Base-by-base conservation (phyloP, 495 filamentous ascomycete genomes). In the Sordaria brevicollis region DNA sequence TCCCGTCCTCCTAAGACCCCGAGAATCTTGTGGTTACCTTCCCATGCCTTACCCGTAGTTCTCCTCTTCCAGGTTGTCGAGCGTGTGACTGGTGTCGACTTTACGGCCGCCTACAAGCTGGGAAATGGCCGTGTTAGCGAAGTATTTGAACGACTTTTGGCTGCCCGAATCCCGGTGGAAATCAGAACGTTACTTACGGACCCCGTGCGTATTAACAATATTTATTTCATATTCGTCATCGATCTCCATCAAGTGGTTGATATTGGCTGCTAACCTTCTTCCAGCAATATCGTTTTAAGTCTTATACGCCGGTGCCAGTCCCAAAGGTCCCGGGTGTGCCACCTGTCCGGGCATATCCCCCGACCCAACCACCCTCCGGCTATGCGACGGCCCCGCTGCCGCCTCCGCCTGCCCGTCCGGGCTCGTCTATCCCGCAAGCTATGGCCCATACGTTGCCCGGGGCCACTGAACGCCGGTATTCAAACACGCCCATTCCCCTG, bases 101-200 rank as follows among this genome's bases (percentile, higher is more conserved):
- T 76, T 29, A 21, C 34, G 10, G 31, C 38, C 1, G 73, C 74
- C 13, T 76, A 70, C 29, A 68, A 65, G 15, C 70, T 57, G 0
- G 69, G 65, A 0, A 72, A 73, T 41, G 76, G 74, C 1, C 41
- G 65, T 3, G 49, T 78, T 9, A 71, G 73, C 67, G 1, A 21
- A 7, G 73, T 70, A 10, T 74, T 67, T 29, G 73, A 77, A 39
- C 65, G 57, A 10, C 33, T 66, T 7, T 17, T 77, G 21, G 71
- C 71, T 7, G 37, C 36, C 31, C 62, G 57, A 9, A 73, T 69
- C 1, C 70, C 65, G 5, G 3, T 4, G 4, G 71, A 75, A 43
- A 65, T 71, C 15, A 65, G 66, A 6, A 15, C 15, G 3, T 68
- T 76, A 6, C 33, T 57, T 6, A 35, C 17, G 1, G 38, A 21